Evolutionary conservation across 2,329 filamentous ascomycete species (phyloP).

Genomic region (Cercospora janseana): DNA sequence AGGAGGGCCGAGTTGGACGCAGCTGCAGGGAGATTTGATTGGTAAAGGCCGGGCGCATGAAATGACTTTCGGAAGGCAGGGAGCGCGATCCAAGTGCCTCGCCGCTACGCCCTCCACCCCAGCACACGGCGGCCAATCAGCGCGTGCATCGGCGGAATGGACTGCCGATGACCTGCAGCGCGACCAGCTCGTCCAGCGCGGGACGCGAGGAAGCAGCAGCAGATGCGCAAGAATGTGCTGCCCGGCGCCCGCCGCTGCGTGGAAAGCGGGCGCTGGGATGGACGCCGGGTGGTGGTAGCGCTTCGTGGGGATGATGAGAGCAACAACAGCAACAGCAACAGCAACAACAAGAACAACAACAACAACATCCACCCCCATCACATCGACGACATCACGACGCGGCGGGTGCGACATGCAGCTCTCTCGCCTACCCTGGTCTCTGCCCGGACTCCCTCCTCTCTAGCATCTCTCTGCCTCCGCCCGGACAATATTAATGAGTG

Average conservation of each 20-base stretch:
- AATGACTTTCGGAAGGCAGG: conserved; percentile 23
- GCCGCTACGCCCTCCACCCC: conserved; percentile 10
- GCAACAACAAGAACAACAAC: neutral
- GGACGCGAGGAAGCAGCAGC: conserved; percentile 1
- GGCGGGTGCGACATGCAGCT: too few species aligned
- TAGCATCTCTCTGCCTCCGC: neutral
- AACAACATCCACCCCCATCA: too few species aligned
- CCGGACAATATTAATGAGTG: neutral
- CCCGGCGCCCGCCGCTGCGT: neutral
- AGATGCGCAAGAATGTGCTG: neutral
- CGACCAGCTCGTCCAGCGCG: neutral
- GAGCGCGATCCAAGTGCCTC: conserved; percentile 17
- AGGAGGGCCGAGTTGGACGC: neutral
- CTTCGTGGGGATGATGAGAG: neutral
- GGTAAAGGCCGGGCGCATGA: conserved; percentile 20
- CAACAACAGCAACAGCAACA: too few species aligned
- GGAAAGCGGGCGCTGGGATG: too few species aligned
- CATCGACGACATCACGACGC: too few species aligned
- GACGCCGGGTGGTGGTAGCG: neutral
- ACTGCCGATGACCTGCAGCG: conserved; percentile 19
- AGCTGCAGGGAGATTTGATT: conserved; percentile 24
- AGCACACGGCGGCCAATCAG: conserved; percentile 12
- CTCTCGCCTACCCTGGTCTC: too few species aligned
- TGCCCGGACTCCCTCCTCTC: neutral
- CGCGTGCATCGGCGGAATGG: neutral